These are phyloP conservation scores for Acacia acuminata DNA, from an alignment of 306 rosid genomes.

Conservation along the genomic window DNA sequence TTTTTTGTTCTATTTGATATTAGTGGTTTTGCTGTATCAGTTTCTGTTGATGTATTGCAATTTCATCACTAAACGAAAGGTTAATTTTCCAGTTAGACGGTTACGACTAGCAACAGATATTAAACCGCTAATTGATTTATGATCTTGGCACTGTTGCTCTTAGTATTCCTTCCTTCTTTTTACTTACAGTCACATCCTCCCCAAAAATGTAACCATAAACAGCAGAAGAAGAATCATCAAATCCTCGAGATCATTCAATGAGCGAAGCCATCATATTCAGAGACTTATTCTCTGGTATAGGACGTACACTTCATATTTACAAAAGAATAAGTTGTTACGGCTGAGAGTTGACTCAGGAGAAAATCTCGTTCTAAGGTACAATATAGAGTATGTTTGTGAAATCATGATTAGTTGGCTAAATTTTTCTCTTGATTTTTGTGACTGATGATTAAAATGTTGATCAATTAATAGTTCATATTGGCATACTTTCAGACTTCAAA, in stretches of 20 bases:
- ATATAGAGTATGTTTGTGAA: background rate
- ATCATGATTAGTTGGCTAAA: background rate
- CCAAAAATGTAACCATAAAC: slow-evolving; percentile 15
- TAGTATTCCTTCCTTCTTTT: background rate
- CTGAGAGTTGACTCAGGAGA: background rate
- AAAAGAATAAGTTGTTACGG: slow-evolving; percentile 14
- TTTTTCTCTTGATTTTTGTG: no score
- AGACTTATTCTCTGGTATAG: slow-evolving; percentile 20
- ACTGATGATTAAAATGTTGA: background rate
- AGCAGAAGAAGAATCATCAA: background rate
- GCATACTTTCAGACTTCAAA: slow-evolving; percentile 48
- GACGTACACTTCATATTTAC: slow-evolving; percentile 45
- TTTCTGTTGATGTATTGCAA: background rate
- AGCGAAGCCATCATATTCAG: slow-evolving; percentile 37
- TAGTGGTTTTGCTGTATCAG: background rate
- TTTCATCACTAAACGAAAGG: background rate
- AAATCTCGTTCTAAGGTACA: background rate
- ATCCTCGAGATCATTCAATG: no score
- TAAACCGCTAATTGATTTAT: slow-evolving; percentile 19
- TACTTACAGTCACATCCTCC: background rate
- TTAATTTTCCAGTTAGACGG: background rate
- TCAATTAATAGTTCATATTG: slow-evolving; percentile 30
- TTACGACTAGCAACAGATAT: background rate
- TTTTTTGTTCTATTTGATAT: background rate
- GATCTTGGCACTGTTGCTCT: background rate